Conservation (phyloP, 176 grass and related monocot species). For the Hsuehochloa calcarea region DNA sequence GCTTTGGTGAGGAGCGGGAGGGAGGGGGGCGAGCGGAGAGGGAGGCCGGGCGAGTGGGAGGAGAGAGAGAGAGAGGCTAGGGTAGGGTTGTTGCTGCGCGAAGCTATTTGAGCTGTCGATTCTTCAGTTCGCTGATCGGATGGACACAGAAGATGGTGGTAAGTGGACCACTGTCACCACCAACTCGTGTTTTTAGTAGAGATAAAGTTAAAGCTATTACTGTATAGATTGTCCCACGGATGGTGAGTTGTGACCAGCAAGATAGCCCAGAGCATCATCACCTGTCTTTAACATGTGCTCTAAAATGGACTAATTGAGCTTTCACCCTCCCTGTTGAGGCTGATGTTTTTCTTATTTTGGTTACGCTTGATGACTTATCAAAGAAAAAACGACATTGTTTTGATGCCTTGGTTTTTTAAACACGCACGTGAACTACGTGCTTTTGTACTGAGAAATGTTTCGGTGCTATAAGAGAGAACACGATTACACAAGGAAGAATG, state of each 20-base stretch:
- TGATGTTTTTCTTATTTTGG: constrained; percentile 3
- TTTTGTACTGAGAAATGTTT: background rate
- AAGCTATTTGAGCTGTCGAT: no score
- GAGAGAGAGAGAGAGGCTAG: no score
- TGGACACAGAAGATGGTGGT: no score
- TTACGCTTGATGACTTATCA: background rate
- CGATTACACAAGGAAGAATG: background rate
- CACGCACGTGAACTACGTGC: background rate
- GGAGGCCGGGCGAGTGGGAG: no score
- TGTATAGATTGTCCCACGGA: background rate
- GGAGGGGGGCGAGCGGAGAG: no score
- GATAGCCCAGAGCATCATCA: background rate
- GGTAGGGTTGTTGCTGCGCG: no score
- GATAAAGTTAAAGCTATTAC: background rate
- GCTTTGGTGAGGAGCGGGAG: no score
- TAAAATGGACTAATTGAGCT: constrained; percentile 14
- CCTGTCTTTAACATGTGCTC: background rate
- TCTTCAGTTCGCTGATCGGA: no score
- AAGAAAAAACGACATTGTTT: background rate
- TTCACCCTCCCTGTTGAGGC: background rate
- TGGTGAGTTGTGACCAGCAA: background rate
- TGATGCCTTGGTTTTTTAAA: background rate
- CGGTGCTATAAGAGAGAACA: background rate
- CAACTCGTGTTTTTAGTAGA: no score
- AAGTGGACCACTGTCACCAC: no score